Evolutionary conservation across 192 early-diverging fungal species (phyloP).

Genomic region (Coemansia sp.): DNA sequence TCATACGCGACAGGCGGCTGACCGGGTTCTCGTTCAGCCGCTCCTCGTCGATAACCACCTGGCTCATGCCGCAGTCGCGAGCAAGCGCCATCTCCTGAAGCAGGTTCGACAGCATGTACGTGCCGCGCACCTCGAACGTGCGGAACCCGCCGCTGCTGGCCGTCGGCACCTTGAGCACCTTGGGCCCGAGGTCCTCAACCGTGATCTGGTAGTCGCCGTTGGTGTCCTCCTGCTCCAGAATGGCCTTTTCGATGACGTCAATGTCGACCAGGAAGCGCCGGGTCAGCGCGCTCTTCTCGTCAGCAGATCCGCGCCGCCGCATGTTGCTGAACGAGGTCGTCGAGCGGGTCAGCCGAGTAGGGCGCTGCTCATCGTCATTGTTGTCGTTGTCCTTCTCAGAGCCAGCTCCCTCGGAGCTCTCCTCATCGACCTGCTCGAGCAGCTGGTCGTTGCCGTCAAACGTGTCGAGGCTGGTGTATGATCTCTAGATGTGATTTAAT

Average conservation of each 20-base stretch:
- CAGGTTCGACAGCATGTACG: conserved; percentile 92
- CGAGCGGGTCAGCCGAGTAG: not conserved
- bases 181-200: conserved; percentile 87
- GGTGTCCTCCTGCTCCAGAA: conserved; percentile 93
- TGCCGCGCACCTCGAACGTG: conserved; percentile 88
- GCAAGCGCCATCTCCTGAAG: conserved; percentile 95
- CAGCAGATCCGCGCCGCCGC: conserved; percentile 58
- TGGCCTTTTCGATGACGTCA: conserved; percentile 66
- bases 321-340: conserved; percentile 11
- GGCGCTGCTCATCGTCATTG: not conserved
- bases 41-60: conserved; percentile 86
- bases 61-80: conserved; percentile 77
- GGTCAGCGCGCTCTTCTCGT: conserved; percentile 60
- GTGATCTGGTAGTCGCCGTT: conserved; percentile 96
- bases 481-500: no score
- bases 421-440: conserved; percentile 2
- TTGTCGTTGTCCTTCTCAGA: not conserved
- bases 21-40: conserved; percentile 94
- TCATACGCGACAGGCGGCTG: conserved; percentile 83
- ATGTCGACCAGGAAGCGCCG: conserved; percentile 86
- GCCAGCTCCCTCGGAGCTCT: not conserved
- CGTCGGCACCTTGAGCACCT: conserved; percentile 81
- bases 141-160: conserved; percentile 81
- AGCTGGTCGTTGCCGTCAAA: not conserved
- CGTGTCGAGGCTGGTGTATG: no score